Evolutionary conservation across 768 basidiomycete species (phyloP).

Genomic region (Nidularia pulvinata): DNA sequence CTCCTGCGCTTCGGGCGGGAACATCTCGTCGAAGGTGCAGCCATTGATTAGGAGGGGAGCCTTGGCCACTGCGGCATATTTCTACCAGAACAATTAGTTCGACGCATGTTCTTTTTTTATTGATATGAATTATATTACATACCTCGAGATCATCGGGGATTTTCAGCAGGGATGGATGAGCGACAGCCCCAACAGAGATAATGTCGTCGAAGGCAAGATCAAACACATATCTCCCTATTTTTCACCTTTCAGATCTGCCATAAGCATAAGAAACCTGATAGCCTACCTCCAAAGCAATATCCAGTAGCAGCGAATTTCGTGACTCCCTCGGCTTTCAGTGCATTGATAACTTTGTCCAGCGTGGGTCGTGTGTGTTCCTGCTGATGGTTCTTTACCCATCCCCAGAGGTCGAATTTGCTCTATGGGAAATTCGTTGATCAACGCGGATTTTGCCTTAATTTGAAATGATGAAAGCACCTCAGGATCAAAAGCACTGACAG

Average conservation of each 20-base stretch:
- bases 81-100: constrained; percentile 24
- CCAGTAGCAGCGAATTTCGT: constrained; percentile 58
- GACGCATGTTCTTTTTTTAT: too few species aligned
- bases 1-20: constrained; percentile 42
- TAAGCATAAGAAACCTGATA: neutral
- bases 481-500: constrained; percentile 28
- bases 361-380: constrained; percentile 37
- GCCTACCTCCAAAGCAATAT: constrained; percentile 69
- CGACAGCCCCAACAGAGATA: constrained; percentile 44
- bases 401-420: constrained; percentile 31
- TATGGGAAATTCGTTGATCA: neutral
- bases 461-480: constrained; percentile 1
- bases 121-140: neutral
- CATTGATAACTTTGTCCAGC: constrained; percentile 55
- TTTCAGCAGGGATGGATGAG: constrained; percentile 66
- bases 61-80: constrained; percentile 40
- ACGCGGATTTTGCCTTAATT: neutral
- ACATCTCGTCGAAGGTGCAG: constrained; percentile 50
- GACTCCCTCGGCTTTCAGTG: constrained; percentile 59
- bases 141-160: constrained; percentile 66
- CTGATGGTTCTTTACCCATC: constrained; percentile 45
- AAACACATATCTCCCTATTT: constrained; percentile 53
- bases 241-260: neutral
- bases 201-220: constrained; percentile 59
- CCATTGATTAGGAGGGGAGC: constrained; percentile 70